Evolutionary conservation across 805 yeast species (phyloP).

Genomic region (Ascoidea tarda): DNA sequence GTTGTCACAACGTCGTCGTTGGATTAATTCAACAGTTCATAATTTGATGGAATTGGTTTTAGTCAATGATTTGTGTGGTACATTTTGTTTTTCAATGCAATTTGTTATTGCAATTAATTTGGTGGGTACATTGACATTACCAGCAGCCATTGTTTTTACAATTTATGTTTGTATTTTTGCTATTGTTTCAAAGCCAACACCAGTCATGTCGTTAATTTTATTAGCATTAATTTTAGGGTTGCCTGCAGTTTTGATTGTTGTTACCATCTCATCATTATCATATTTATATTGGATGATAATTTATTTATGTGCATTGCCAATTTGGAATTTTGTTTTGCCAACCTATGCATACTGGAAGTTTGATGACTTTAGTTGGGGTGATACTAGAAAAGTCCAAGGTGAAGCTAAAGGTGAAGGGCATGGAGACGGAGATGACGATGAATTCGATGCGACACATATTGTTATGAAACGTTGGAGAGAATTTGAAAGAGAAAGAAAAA

Average conservation of each 20-base stretch:
- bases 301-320: conserved; percentile 71
- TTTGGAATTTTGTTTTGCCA: conserved; percentile 88
- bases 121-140: conserved; percentile 77
- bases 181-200: conserved; percentile 60
- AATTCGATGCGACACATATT: conserved; percentile 83
- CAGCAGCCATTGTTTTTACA: conserved; percentile 78
- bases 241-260: conserved; percentile 69
- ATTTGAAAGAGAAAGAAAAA: conserved; percentile 53
- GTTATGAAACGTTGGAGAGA: conserved; percentile 93
- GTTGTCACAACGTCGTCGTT: conserved; percentile 86
- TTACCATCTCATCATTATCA: conserved; percentile 63
- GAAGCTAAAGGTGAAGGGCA: conserved; percentile 57
- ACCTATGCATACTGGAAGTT: conserved; percentile 86
- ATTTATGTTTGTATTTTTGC: conserved; percentile 64
- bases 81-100: conserved; percentile 91
- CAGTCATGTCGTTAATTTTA: conserved; percentile 59
- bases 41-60: conserved; percentile 77
- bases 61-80: conserved; percentile 83
- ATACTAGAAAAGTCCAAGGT: conserved; percentile 67
- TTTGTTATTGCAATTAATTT: conserved; percentile 76
- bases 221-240: conserved; percentile 72
- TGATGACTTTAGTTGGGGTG: conserved; percentile 96
- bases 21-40: conserved; percentile 94
- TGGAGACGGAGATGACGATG: conserved; percentile 51
- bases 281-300: conserved; percentile 70